A percentile compares a stretch with the other conserved stretches of the same genome.
Conservation (phyloP, 139 green algal species). For the Auxenochlorella pyrenoidosa region DNA sequence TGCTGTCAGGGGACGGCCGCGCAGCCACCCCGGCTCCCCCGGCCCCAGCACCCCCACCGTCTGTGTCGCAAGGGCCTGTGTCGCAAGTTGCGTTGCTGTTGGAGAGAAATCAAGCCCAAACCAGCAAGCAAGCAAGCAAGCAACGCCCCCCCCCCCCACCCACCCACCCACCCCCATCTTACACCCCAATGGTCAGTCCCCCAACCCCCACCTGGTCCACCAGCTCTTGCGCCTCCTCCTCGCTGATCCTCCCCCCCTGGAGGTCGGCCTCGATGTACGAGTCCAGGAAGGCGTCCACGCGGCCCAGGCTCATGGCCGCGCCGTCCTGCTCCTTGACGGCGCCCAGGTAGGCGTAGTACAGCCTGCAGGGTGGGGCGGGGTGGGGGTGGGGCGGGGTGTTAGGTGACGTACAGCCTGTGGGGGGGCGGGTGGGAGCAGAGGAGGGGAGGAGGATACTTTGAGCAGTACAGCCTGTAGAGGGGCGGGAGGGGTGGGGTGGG, state of each 20-base stretch:
- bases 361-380: conserved; percentile 6
- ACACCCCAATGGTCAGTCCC: neutral
- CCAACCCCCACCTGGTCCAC: conserved; percentile 61
- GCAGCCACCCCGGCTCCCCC: too few species aligned
- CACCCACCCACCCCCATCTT: neutral
- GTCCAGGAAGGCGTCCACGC: conserved; percentile 86
- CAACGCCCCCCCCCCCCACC: neutral
- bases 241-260: conserved; percentile 55
- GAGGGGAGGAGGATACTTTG: too few species aligned
- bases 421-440: too few species aligned
- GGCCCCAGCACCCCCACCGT: too few species aligned
- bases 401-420: too few species aligned
- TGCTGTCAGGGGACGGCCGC: too few species aligned
- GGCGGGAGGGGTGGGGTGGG: neutral
- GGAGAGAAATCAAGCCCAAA: too few species aligned
- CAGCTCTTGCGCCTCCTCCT: conserved; percentile 75
- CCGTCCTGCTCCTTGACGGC: conserved; percentile 86
- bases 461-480: too few species aligned
- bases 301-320: conserved; percentile 81
- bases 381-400: too few species aligned
- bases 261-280: conserved; percentile 61
- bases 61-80: too few species aligned
- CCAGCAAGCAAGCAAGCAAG: neutral
- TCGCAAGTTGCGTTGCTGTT: too few species aligned
- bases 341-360: conserved; percentile 82